phyloP scores from a whole-genome alignment of 495 filamentous ascomycete species.

The Friedmanniomyces simplex region DNA sequence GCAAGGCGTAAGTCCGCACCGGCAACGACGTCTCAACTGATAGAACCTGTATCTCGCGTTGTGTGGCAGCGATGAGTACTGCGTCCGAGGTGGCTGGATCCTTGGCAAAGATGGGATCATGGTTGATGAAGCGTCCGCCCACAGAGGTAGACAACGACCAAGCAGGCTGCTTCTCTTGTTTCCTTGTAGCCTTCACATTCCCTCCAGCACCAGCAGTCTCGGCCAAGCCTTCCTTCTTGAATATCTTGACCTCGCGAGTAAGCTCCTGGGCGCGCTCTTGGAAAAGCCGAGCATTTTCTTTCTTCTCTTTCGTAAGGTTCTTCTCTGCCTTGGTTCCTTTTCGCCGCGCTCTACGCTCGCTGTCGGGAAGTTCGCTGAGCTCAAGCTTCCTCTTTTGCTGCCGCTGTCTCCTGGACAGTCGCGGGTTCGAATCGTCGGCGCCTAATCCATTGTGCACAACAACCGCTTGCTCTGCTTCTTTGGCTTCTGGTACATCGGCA shows the following conservation, averaged over 20 bases:
- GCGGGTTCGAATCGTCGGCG: background rate
- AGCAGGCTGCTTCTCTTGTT: conserved; percentile 7
- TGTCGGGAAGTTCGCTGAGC: background rate
- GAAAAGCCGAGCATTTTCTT: background rate
- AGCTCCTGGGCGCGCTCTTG: background rate
- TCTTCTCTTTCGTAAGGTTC: background rate
- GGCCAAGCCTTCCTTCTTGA: background rate
- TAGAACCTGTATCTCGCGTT: conserved; percentile 64
- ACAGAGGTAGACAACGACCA: conserved; percentile 54
- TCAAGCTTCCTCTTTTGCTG: background rate
- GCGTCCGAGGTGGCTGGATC: conserved; percentile 44
- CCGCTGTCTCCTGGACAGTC: background rate
- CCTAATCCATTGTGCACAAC: background rate
- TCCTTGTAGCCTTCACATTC: background rate
- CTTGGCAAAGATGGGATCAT: conserved; percentile 65
- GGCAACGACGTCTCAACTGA: conserved; percentile 70
- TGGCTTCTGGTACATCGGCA: background rate
- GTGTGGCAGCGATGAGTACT: conserved; percentile 56
- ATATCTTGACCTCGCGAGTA: background rate
- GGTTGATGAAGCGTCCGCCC: conserved; percentile 58
- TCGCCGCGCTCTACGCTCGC: background rate
- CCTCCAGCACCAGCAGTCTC: background rate
- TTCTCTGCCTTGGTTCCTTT: background rate
- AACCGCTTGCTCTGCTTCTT: background rate
- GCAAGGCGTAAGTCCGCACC: conserved; percentile 45